Base-by-base conservation (phyloP, 495 filamentous ascomycete species). In the Halenospora varia region DNA sequence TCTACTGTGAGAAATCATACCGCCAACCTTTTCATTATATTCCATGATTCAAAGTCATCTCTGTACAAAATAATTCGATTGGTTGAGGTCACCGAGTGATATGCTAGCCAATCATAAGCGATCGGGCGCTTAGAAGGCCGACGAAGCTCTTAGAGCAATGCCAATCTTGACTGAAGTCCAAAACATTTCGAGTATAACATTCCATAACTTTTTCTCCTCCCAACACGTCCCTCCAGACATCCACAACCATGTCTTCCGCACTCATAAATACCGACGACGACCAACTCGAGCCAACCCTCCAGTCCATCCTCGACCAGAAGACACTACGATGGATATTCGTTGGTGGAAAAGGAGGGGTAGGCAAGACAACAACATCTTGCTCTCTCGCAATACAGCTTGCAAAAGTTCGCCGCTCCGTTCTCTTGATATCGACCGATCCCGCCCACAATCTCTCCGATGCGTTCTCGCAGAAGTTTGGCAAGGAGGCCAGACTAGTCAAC, bases 241-340 rank as follows among this genome's bases (percentile, higher is more conserved):
- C 73, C 24, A 68, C 63, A n/a, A 60, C 18, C 35, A 56, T 57
- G 61, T 64, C 56, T 18, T 75, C 83, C 25, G 78, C 85, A 25
- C 70, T 85, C 48, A 70, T 90, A 62, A 77, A 87, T 59, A 71
- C 74, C 62, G 88, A 90, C 68, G 84, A 88, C 63, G 86, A 89
- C 70, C 71, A 78, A 59, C 81, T 97, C 73, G 91, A 95, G 77
- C 90, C 95, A 17, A 90, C 90, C 39, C 88, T 99, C 68, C 88
- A 96, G 80, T 88, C 89, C 45, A 90, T 99, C 65, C 80, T 97
- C 66, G 88, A 92, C 76, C 94, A 99, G 70, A 89, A 88, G 66
- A 86, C 90, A 18, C 85, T 99, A 49, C 91, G 94, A 61, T 99
- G 95, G 95, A 96, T 99, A 71, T 99, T 99, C 67, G 95, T 97